Evolutionary conservation across 129 eudicot genomes (phyloP).

Genomic region (Flaveria sonorensis): DNA sequence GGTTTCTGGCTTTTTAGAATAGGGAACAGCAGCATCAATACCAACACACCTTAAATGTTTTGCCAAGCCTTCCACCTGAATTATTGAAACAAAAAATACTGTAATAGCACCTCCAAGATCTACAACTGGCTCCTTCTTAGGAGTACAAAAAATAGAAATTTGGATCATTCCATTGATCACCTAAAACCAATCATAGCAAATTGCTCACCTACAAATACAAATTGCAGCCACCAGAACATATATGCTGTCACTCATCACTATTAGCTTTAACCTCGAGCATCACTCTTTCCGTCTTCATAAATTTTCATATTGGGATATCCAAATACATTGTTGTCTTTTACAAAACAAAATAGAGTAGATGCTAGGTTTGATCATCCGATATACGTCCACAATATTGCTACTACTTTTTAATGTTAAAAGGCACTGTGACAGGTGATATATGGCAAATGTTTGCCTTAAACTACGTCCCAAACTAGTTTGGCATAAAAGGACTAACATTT

Average conservation of each 20-base stretch:
- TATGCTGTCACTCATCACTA: constrained; percentile 53
- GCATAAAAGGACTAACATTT: constrained; percentile 5
- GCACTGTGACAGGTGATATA: constrained; percentile 7
- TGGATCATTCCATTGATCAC: constrained; percentile 5
- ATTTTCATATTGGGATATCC: constrained; percentile 10
- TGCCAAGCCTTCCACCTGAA: constrained; percentile 91
- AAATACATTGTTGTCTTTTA: neutral
- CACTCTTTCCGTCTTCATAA: neutral
- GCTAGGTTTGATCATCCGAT: neutral
- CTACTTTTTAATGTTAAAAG: neutral
- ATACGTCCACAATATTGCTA: neutral
- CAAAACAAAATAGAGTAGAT: neutral
- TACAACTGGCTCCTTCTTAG: constrained; percentile 1
- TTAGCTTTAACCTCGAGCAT: constrained; percentile 7
- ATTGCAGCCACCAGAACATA: neutral
- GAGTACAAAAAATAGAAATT: neutral
- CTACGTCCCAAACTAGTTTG: constrained; percentile 8
- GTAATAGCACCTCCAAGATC: constrained; percentile 8
- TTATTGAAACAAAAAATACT: neutral
- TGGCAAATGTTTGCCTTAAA: constrained; percentile 8
- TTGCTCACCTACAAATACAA: constrained; percentile 12
- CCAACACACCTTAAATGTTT: constrained; percentile 96
- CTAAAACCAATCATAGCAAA: constrained; percentile 24
- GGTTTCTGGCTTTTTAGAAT: constrained; percentile 72
- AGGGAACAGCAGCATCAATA: constrained; percentile 89